phyloP scores from a whole-genome alignment of 106 monocot species.

The Acorus calamus region DNA sequence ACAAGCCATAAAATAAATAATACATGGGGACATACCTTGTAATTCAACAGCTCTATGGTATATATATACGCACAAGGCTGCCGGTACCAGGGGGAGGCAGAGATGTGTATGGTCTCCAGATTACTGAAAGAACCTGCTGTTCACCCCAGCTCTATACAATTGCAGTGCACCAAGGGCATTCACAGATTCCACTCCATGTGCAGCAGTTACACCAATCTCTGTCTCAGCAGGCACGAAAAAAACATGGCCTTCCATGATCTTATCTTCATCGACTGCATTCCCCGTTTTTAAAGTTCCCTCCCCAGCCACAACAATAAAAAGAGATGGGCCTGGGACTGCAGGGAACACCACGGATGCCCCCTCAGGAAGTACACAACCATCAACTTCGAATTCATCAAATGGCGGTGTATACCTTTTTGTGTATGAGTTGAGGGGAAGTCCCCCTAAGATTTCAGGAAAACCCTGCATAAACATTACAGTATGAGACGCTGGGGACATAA shows the following conservation, averaged over 20 bases:
- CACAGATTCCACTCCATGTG: too few species aligned
- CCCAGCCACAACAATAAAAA: slow-evolving; percentile 54
- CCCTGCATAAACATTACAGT: slow-evolving; percentile 32
- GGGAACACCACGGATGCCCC: slow-evolving; percentile 30
- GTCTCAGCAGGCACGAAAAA: slow-evolving; percentile 55
- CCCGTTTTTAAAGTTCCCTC: slow-evolving; percentile 31
- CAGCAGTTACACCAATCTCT: slow-evolving; percentile 37
- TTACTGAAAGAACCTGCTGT: slow-evolving; percentile 30
- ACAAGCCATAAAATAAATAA: too few species aligned
- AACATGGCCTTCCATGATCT: slow-evolving; percentile 40
- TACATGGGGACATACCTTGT: too few species aligned
- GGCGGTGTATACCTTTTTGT: slow-evolving; percentile 71
- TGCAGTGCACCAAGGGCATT: slow-evolving; percentile 19
- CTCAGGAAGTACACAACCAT: slow-evolving; percentile 34
- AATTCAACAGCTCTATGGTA: too few species aligned
- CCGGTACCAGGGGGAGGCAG: too few species aligned
- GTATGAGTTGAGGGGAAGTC: slow-evolving; percentile 27
- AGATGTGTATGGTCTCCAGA: too few species aligned
- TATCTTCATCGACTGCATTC: slow-evolving; percentile 11
- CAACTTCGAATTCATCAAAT: slow-evolving; percentile 95
- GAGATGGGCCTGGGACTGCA: slow-evolving; percentile 51
- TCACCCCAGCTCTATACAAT: slow-evolving; percentile 75
- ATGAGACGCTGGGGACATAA: not conserved
- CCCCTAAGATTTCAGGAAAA: slow-evolving; percentile 72
- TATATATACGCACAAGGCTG: too few species aligned